Evolutionary conservation across 768 basidiomycete genomes (phyloP), one percentile per base, ranked within the genome.

Genomic region (Pisolithus orientalis): DNA sequence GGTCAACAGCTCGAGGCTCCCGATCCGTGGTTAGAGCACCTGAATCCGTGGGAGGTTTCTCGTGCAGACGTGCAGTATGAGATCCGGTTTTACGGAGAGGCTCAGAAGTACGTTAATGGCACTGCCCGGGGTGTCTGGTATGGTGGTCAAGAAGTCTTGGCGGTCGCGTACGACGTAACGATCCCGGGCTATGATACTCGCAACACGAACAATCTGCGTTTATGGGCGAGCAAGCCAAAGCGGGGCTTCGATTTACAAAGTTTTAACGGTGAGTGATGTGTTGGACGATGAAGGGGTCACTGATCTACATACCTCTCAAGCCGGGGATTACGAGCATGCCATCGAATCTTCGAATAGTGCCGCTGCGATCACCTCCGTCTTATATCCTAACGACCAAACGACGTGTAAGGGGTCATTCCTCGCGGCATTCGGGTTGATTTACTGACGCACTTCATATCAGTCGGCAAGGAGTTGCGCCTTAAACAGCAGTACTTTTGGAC

Each of bases 401-500:
- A 70, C 75, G 6, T 81, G 79, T 82, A 65, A 64, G 78, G 8
- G 10, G 31, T 32, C 31, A 6, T 45, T 14, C 38, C 40, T 6
- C 50, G 43, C 39, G 1, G 6, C 27, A 11, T 31, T 21, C 25
- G 0, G 0, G 7, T 25, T 51, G 11, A 25, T 31, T 31, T 16
- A 5, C 17, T 39, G 38, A 42, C 45, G 49, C 32, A 60, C 37
- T 21, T 25, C 21, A 8, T 49, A 55, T 24, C 54, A 89, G 88
- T 88, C 52, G 90, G 90, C 51, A 91, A 91, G 62, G 90, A 91
- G 65, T 71, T 91, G 24, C 84, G 95, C 51, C 77, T 98, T 58
- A 94, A 95, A 74, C 95, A 97, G 61, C 95, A 99, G 72, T 94
- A 94, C 72, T 90, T 96, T 73, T 88, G 92, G 92, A 92, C 90